Evolutionary conservation across 31 red algal genomes (phyloP).

Genomic region (Pterothamnion heteromorphum): DNA sequence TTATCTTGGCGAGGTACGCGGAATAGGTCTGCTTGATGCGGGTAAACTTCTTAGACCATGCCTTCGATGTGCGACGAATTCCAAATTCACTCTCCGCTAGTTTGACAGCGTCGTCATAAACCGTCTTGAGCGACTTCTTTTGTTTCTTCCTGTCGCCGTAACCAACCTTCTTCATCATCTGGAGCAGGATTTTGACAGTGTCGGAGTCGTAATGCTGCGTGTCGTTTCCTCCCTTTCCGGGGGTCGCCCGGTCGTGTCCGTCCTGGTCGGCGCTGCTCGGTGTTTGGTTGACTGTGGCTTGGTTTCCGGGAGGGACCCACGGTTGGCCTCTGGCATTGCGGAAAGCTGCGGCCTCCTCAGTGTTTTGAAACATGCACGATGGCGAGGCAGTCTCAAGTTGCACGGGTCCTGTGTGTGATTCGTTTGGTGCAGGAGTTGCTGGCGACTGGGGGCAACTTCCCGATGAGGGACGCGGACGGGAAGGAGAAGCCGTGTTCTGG

Average conservation of each 20-base stretch:
- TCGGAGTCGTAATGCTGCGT: conserved; percentile 35
- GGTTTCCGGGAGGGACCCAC: background rate
- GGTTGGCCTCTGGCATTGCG: no score
- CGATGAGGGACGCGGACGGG: background rate
- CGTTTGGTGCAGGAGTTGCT: no score
- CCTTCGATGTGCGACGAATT: conserved; percentile 32
- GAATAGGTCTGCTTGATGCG: conserved; percentile 42
- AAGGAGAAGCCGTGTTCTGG: background rate
- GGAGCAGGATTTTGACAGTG: background rate
- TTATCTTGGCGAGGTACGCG: conserved; percentile 12
- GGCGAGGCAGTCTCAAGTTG: background rate
- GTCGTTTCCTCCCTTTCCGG: background rate
- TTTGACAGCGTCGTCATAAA: conserved; percentile 29
- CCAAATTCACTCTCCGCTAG: background rate
- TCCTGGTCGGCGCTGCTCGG: background rate
- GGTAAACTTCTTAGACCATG: conserved; percentile 45
- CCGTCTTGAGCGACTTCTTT: conserved; percentile 27
- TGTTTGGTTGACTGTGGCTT: background rate
- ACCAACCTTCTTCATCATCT: conserved; percentile 43
- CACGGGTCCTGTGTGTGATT: background rate
- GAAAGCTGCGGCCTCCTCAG: no score
- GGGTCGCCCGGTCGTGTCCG: background rate
- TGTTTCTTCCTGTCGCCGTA: conserved; percentile 50
- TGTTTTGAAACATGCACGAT: no score
- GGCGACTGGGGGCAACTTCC: no score